Conservation (phyloP, 2,329 filamentous ascomycete genomes). For the Curvularia lunata region DNA sequence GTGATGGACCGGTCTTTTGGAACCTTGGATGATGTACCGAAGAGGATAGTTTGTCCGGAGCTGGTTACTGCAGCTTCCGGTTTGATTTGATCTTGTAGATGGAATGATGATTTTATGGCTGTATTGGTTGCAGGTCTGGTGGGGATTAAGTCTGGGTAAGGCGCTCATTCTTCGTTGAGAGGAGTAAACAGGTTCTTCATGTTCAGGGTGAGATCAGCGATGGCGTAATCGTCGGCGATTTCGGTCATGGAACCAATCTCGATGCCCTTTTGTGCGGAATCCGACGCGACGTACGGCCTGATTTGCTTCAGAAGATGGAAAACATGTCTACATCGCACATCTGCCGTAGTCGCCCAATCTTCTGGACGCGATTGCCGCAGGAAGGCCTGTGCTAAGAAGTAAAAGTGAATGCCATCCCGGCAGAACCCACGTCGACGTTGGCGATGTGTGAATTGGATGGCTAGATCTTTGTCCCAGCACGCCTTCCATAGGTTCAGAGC, state of each 20-base stretch:
- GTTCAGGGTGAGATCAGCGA: slow-evolving; percentile 69
- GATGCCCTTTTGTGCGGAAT: slow-evolving; percentile 69
- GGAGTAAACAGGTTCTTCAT: slow-evolving; percentile 75
- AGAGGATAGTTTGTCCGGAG: slow-evolving; percentile 28
- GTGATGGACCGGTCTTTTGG: slow-evolving; percentile 12
- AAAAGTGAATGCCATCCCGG: slow-evolving; percentile 74
- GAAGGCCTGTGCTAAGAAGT: slow-evolving; percentile 72
- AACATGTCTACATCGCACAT: slow-evolving; percentile 65
- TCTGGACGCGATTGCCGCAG: slow-evolving; percentile 63
- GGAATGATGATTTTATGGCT: slow-evolving; percentile 8
- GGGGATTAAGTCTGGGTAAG: neutral
- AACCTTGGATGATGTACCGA: slow-evolving; percentile 30
- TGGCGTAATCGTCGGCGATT: slow-evolving; percentile 71
- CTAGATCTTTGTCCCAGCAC: slow-evolving; percentile 74
- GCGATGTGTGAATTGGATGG: slow-evolving; percentile 68
- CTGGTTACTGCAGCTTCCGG: slow-evolving; percentile 12
- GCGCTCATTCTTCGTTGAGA: slow-evolving; percentile 42
- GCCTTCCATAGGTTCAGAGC: slow-evolving; percentile 75
- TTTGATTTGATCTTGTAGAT: slow-evolving; percentile 5
- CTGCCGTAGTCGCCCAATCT: slow-evolving; percentile 63
- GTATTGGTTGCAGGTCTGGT: slow-evolving; percentile 7
- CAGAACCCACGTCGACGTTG: slow-evolving; percentile 72
- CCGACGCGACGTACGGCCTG: slow-evolving; percentile 65
- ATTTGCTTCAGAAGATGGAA: slow-evolving; percentile 67
- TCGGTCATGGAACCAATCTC: slow-evolving; percentile 72